Base-by-base conservation (phyloP, 1,284 basidiomycete genomes). In the Athelia sp. region DNA sequence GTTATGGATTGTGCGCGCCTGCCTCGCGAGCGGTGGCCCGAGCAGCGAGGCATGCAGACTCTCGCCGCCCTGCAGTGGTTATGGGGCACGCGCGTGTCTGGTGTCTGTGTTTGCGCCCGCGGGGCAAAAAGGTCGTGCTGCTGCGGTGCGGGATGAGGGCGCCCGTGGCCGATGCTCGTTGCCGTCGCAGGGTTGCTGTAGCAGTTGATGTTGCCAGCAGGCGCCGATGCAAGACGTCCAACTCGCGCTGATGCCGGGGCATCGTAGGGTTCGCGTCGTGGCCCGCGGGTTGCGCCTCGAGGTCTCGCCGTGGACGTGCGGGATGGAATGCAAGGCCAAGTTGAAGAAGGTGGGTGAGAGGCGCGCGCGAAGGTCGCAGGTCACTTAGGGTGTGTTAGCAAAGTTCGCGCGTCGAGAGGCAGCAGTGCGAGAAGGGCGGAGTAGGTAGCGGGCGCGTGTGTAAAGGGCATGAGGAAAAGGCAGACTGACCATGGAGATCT, bases 271-370 rank as follows among this genome's bases (percentile, higher is more conserved):
- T 62, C 51, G 73, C 68, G 47, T 61, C 65, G 46, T 73, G 73
- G 26, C 61, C 58, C 51, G 68, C 67, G 26, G 69, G 70, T 59
- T 82, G 79, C 22, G 78, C 75, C 65, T 90, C 88, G 43, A 89
- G 76, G 55, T 87, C 84, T 56, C 75, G 75, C 29, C 89, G 70
- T 43, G 73, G 47, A 81, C 71, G 52, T 82, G 78, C 9, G 81
- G 69, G 47, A 87, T 67, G 61, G 88, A 86, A 61, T 87, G 78
- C 23, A 75, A 76, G 6, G 87, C 86, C 70, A n/a, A n/a, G n/a
- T 90, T 90, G 76, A 83, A 90, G 2, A 83, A 83, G 29, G 88
- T 88, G 65, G 88, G 87, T 1, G 85, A 78, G 45, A 90, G 78
- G 54, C 87, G 82, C 57, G 86, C 76, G 55, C 88, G 81, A 48